phyloP scores from a whole-genome alignment of 2,329 filamentous ascomycete species.

The Cadophora sp. region DNA sequence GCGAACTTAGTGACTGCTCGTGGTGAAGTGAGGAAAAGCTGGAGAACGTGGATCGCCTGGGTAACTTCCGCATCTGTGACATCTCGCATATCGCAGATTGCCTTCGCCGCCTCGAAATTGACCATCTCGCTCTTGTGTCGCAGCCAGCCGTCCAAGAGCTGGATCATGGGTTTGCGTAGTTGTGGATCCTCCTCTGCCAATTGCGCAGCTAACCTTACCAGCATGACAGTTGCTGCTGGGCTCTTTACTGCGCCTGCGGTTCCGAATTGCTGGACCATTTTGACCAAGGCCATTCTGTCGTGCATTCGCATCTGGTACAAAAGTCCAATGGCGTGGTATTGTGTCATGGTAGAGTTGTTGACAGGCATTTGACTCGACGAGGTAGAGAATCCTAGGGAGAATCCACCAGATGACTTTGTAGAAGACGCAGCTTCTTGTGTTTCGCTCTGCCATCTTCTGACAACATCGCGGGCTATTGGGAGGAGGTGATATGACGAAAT shows the following conservation, averaged over 20 bases:
- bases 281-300: slow-evolving; percentile 97
- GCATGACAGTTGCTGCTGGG: slow-evolving; percentile 88
- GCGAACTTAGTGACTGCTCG: slow-evolving; percentile 97
- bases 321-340: slow-evolving; percentile 97
- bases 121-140: slow-evolving; percentile 99
- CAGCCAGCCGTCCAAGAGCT: slow-evolving; percentile 94
- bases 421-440: slow-evolving; percentile 95
- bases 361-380: slow-evolving; percentile 77
- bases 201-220: slow-evolving; percentile 91
- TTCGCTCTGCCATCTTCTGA: slow-evolving; percentile 97
- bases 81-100: slow-evolving; percentile 93
- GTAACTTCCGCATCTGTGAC: slow-evolving; percentile 90
- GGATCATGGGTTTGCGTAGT: slow-evolving; percentile 94
- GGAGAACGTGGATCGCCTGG: slow-evolving; percentile 92
- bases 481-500: slow-evolving; percentile 98
- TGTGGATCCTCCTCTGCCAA: slow-evolving; percentile 91
- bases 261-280: slow-evolving; percentile 99
- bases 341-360: slow-evolving; percentile 95
- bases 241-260: slow-evolving; percentile 92
- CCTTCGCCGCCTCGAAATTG: slow-evolving; percentile 98
- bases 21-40: slow-evolving; percentile 95
- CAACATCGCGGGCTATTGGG: slow-evolving; percentile 93
- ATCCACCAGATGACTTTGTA: slow-evolving; percentile 86
- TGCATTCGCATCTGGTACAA: slow-evolving; percentile 98
- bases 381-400: slow-evolving; percentile 89